phyloP scores from a whole-genome alignment of 2,329 filamentous ascomycete genomes.

The Zarea fungicola region DNA sequence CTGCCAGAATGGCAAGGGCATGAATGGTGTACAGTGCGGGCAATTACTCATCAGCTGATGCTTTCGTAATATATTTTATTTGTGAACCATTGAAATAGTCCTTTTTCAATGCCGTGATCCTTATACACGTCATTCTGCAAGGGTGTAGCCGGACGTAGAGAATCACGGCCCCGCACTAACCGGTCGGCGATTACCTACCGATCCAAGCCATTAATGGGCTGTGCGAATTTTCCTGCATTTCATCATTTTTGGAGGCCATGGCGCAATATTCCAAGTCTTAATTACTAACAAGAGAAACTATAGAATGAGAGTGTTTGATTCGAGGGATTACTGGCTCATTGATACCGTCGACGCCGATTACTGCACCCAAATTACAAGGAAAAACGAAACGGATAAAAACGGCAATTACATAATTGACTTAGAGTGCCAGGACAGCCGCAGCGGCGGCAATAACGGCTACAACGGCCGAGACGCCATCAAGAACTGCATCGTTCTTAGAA shows the following conservation, averaged over 20 bases:
- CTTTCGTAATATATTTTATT: constrained; percentile 1
- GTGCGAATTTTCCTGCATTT: too few species aligned
- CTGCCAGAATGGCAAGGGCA: background rate
- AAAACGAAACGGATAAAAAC: too few species aligned
- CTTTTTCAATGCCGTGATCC: background rate
- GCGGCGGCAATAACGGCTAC: background rate
- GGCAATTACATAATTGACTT: too few species aligned
- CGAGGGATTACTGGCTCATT: too few species aligned
- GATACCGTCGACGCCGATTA: too few species aligned
- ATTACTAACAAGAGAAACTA: too few species aligned
- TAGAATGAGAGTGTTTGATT: too few species aligned
- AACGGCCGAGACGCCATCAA: background rate
- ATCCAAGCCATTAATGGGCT: background rate
- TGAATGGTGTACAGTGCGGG: background rate
- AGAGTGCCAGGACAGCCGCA: background rate
- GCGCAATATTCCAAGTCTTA: too few species aligned
- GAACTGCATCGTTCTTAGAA: background rate
- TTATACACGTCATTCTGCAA: too few species aligned
- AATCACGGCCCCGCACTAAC: background rate
- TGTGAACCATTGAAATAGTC: too few species aligned
- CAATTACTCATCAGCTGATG: constrained; percentile 5
- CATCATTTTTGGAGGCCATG: background rate
- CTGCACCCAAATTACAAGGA: too few species aligned
- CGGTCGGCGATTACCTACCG: background rate
- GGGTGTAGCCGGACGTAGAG: background rate